A percentile compares a stretch with the other conserved stretches of the same genome.
Evolutionary conservation across 805 yeast genomes (phyloP).

Genomic region (Myxozyma neotropica): DNA sequence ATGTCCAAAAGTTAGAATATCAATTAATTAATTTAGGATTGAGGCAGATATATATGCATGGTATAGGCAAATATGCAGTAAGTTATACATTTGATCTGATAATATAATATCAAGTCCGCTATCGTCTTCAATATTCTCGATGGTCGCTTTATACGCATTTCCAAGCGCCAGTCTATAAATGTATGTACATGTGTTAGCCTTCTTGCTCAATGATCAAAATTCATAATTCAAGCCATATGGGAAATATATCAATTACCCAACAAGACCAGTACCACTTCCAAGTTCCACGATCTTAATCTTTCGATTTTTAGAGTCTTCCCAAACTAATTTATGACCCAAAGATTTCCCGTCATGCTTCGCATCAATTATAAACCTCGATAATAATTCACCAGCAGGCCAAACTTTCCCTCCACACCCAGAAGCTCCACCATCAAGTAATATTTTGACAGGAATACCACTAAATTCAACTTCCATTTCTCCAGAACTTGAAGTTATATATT

Average conservation of each 20-base stretch:
- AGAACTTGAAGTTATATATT: conserved; percentile 21
- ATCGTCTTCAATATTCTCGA: conserved; percentile 27
- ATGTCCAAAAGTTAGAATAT: not conserved
- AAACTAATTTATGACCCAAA: conserved; percentile 18
- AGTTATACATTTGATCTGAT: conserved; percentile 51
- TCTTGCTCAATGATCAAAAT: not conserved
- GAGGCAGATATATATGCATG: no score
- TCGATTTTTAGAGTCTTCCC: conserved; percentile 12
- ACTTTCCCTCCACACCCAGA: conserved; percentile 66
- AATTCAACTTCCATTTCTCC: conserved; percentile 24
- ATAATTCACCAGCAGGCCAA: conserved; percentile 63
- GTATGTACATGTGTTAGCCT: no score
- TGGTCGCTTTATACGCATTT: conserved; percentile 26
- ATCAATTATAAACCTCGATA: conserved; percentile 50
- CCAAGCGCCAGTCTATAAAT: conserved; percentile 41
- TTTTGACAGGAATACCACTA: conserved; percentile 35
- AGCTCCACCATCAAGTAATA: conserved; percentile 60
- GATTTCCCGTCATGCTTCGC: conserved; percentile 29
- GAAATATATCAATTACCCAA: conserved; percentile 43
- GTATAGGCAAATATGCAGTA: not conserved
- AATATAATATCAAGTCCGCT: conserved; percentile 46
- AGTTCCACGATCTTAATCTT: conserved; percentile 49
- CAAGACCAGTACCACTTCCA: conserved; percentile 63
- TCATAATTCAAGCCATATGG: not conserved
- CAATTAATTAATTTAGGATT: no score